Evolutionary conservation across 2,329 filamentous ascomycete genomes (phyloP).

Genomic region (Penicillium sp.): DNA sequence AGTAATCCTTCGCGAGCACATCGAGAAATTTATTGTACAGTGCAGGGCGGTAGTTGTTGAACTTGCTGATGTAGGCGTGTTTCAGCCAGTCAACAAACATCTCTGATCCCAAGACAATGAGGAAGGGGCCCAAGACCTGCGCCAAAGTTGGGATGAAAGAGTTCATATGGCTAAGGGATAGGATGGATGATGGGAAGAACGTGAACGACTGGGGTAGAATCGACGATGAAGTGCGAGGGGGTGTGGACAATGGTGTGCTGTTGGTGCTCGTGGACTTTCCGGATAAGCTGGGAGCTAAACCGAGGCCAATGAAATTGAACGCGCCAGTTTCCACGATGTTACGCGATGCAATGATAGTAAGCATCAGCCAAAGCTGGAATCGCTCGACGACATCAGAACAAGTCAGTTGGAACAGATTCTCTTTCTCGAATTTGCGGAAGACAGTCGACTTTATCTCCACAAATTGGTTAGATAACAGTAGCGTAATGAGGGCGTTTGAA

Average conservation of each 20-base stretch:
- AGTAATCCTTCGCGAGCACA: conserved; percentile 95
- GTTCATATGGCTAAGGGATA: conserved; percentile 45
- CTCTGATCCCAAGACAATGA: conserved; percentile 92
- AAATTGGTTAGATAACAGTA: conserved; percentile 95
- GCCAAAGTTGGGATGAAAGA: conserved; percentile 53
- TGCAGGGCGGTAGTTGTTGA: conserved; percentile 91
- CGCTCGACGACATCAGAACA: conserved; percentile 96
- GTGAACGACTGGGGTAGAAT: conserved; percentile 91
- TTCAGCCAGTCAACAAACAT: conserved; percentile 97
- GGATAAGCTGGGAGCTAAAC: conserved; percentile 32
- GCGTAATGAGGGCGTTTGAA: conserved; percentile 88
- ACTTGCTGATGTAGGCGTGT: conserved; percentile 96
- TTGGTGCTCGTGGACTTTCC: conserved; percentile 36
- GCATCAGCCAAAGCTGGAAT: conserved; percentile 96
- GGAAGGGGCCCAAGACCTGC: conserved; percentile 87
- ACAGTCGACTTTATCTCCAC: conserved; percentile 98
- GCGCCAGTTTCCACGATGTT: conserved; percentile 96
- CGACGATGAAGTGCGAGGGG: conserved; percentile 59
- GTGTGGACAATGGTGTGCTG: conserved; percentile 57
- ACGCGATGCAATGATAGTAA: conserved; percentile 91
- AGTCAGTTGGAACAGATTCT: conserved; percentile 93
- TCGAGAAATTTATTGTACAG: conserved; percentile 91
- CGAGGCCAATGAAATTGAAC: conserved; percentile 57
- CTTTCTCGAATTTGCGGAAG: conserved; percentile 98
- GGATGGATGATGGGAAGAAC: conserved; percentile 61